Percentiles rank a stretch among this genome's conserved stretches.
Conservation (phyloP, 805 yeast species). For the Wickerhamomyces sydowiorum region DNA sequence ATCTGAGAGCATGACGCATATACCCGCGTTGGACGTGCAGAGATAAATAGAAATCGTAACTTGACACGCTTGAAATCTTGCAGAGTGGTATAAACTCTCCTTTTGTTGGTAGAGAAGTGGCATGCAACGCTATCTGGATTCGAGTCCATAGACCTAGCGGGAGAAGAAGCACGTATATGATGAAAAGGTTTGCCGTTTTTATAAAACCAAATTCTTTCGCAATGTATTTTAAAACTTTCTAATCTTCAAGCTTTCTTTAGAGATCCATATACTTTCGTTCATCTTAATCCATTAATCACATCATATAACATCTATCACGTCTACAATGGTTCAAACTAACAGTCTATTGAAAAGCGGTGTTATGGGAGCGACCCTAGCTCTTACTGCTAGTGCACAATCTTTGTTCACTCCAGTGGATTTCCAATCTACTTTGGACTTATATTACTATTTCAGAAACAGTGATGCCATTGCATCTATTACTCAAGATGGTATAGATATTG, state of each 20-base stretch:
- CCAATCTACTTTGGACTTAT: conserved; percentile 10
- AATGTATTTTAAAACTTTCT: not conserved
- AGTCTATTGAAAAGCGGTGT: not conserved
- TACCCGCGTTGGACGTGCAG: too few relatives aligned
- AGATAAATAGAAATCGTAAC: too few relatives aligned
- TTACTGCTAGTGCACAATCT: conserved; percentile 16
- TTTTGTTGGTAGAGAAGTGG: not conserved
- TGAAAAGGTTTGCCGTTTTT: not conserved
- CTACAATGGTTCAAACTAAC: not conserved
- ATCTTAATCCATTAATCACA: not conserved
- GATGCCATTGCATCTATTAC: conserved; percentile 7
- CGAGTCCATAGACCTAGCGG: not conserved
- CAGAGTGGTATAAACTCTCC: not conserved
- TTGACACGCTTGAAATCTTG: not conserved
- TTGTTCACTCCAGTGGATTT: conserved; percentile 12
- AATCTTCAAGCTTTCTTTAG: not conserved
- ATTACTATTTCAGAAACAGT: conserved; percentile 18
- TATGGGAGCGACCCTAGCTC: conserved; percentile 13
- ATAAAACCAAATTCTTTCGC: not conserved
- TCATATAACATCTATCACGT: not conserved
- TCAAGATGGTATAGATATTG: not conserved
- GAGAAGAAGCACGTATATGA: not conserved
- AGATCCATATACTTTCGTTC: not conserved
- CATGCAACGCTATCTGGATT: not conserved
- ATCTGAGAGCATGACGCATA: too few relatives aligned